Evolutionary conservation across 257 asterid genomes (phyloP).

Genomic region (Penstemon barbatus): DNA sequence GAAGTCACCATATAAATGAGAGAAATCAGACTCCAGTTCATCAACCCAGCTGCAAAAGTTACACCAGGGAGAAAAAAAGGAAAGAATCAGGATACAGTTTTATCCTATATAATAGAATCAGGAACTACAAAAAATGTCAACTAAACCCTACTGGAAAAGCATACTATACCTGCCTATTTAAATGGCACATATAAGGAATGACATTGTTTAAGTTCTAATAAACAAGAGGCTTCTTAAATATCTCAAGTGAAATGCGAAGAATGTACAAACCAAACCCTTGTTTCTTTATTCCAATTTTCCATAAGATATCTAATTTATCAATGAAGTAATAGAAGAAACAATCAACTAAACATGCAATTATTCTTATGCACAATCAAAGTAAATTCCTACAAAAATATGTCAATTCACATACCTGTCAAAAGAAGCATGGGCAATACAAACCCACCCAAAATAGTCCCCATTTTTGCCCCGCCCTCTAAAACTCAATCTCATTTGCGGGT

Average conservation of each 20-base stretch:
- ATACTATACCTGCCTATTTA: background rate
- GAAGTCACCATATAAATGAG: constrained; percentile 66
- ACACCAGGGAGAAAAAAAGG: background rate
- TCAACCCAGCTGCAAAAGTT: constrained; percentile 63
- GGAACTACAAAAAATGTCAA: background rate
- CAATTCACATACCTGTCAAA: constrained; percentile 46
- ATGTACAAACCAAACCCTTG: constrained; percentile 5
- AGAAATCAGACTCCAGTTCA: constrained; percentile 81
- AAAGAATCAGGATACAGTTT: background rate
- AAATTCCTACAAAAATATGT: constrained; percentile 14
- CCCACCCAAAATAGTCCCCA: constrained; percentile 66
- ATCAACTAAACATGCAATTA: background rate
- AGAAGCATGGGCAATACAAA: constrained; percentile 78
- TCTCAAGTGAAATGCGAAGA: background rate
- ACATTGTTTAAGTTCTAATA: background rate
- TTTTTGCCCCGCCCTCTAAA: constrained; percentile 36
- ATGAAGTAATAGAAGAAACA: background rate
- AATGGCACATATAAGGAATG: background rate
- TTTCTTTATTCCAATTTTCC: constrained; percentile 3
- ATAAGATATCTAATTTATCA: constrained; percentile 10
- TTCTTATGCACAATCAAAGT: background rate
- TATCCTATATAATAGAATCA: background rate
- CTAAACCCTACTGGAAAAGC: constrained; percentile 7
- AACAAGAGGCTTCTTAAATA: background rate
- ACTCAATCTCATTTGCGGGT: constrained; percentile 37